phyloP scores from a whole-genome alignment of 1,284 basidiomycete species.

The Irpex sp. region DNA sequence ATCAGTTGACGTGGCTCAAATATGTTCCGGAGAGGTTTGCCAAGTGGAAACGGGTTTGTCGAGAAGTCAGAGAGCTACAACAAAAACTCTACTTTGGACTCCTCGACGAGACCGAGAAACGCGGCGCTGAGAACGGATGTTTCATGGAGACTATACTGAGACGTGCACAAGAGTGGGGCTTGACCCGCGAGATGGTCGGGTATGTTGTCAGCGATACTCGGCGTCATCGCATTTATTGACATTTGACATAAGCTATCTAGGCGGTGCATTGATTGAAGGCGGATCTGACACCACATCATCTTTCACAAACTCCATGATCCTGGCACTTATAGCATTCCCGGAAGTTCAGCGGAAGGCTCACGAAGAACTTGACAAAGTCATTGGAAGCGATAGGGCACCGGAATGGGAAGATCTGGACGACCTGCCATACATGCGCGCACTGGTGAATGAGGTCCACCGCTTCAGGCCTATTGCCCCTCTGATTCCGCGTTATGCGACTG shows the following conservation, averaged over 20 bases:
- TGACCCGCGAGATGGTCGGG: conserved; percentile 10
- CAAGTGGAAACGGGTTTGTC: conserved; percentile 27
- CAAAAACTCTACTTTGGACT: conserved; percentile 21
- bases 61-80: conserved; percentile 21
- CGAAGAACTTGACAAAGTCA: conserved; percentile 32
- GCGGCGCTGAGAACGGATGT: conserved; percentile 11
- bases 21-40: conserved; percentile 32
- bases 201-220: background rate
- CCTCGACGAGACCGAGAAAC: conserved; percentile 11
- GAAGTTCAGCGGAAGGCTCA: conserved; percentile 28
- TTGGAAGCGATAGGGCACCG: conserved; percentile 30
- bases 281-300: conserved; percentile 2
- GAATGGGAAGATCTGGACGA: conserved; percentile 27
- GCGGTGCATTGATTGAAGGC: conserved; percentile 2
- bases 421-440: conserved; percentile 32
- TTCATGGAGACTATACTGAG: conserved; percentile 15
- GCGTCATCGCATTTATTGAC: background rate
- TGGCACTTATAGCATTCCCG: background rate
- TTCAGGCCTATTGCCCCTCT: background rate
- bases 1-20: conserved; percentile 30
- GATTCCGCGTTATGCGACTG: background rate
- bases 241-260: background rate
- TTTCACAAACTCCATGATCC: background rate
- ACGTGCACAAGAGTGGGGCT: conserved; percentile 3
- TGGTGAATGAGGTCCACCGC: conserved; percentile 31